Evolutionary conservation across 2,329 filamentous ascomycete species (phyloP), one percentile per base, ranked within the genome.

Genomic region (Curvularia lunata): DNA sequence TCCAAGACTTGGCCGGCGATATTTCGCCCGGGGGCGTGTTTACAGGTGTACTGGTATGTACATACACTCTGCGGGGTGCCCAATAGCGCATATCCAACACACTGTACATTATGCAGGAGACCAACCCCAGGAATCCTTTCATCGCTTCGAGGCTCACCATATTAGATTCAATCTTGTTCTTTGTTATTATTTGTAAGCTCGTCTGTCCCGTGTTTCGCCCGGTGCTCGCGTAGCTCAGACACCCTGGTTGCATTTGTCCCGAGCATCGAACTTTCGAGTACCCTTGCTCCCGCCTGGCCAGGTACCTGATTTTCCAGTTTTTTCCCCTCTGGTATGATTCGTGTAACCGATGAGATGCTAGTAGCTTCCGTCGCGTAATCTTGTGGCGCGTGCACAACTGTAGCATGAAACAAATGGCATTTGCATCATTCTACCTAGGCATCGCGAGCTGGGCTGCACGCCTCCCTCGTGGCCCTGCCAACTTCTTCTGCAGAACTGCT

Each of bases 161-260:
- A n/a, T 16, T 3, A 37, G 34, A 42, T 3, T 21, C 40, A 42
- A 16, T 42, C 21, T 23, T 32, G 34, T 32, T 27, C 42, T 32
- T 30, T 25, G 13, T 18, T 38, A n/a, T 43, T n/a, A 18, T 21
- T 43, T 41, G 19, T 34, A 51, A 53, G 52, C 53, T 28, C 34
- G 10, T 23, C 27, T 32, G 42, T 54, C 27, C 34, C 34, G 34
- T 18, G 16, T 37, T 37, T 37, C 34, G 34, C 34, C 34, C 16
- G 34, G 16, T 37, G 34, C 32, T 61, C 55, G 53, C 45, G 40
- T 51, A 32, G 12, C 43, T n/a, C 18, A 46, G 32, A 32, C 13
- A 60, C 47, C 62, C 63, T 51, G 64, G 64, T 50, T 64, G 34
- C 58, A 68, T 58, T 66, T 58, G n/a, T 34, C 52, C 58, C 62